phyloP scores from a whole-genome alignment of 495 filamentous ascomycete species.

The Tuber borchii region DNA sequence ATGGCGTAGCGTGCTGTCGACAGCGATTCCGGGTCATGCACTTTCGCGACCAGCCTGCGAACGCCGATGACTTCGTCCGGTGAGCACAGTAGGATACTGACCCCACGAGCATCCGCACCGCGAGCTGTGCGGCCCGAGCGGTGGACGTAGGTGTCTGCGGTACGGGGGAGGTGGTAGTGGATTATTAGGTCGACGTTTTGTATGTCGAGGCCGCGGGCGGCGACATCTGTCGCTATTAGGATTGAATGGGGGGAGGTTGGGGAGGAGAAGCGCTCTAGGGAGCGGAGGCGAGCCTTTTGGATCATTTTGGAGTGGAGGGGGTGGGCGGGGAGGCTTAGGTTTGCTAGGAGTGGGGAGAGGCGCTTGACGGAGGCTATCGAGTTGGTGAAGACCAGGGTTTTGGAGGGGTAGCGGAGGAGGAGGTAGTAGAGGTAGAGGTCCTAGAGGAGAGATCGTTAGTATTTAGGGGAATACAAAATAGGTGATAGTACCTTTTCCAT shows the following conservation, averaged over 20 bases:
- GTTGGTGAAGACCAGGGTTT: conserved; percentile 86
- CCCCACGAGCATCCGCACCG: conserved; percentile 60
- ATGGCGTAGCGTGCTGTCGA: conserved; percentile 46
- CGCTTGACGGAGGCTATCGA: conserved; percentile 89
- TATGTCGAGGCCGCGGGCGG: conserved; percentile 94
- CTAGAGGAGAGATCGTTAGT: conserved; percentile 42
- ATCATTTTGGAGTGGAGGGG: conserved; percentile 88
- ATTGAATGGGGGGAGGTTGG: conserved; percentile 56
- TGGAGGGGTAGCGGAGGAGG: conserved; percentile 72
- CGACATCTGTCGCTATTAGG: conserved; percentile 89
- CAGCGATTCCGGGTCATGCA: conserved; percentile 52
- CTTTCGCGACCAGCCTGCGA: conserved; percentile 74
- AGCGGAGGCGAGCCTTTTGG: conserved; percentile 91
- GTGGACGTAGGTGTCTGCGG: conserved; percentile 91
- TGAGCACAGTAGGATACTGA: conserved; percentile 78
- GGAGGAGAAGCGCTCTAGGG: conserved; percentile 80
- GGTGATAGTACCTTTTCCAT: conserved; percentile 67
- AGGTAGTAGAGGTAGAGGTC: conserved; percentile 91
- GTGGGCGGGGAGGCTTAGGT: conserved; percentile 67
- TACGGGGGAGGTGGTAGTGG: conserved; percentile 89
- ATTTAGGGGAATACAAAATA: conserved; percentile 5
- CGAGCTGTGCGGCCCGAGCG: conserved; percentile 92
- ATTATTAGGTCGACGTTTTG: conserved; percentile 76
- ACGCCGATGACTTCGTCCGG: conserved; percentile 86
- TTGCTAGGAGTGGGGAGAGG: conserved; percentile 75